Conservation (phyloP, 176 grass and related monocot species). For the Triticum urartu region DNA sequence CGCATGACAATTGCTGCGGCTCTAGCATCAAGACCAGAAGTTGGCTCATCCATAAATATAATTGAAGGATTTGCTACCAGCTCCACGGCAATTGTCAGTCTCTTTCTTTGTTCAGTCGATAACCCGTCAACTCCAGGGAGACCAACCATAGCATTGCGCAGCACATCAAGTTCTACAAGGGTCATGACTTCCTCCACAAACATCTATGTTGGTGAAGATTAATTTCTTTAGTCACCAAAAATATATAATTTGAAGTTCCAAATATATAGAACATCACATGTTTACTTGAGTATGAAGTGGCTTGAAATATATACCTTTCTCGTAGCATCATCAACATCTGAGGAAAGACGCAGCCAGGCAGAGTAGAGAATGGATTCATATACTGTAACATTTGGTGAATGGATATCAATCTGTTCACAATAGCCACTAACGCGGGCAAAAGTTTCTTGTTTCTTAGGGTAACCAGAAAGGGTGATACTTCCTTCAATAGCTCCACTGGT, state of each 20-base stretch:
- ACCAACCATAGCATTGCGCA: slow-evolving; percentile 76
- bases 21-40: slow-evolving; percentile 92
- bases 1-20: slow-evolving; percentile 95
- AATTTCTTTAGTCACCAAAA: neutral
- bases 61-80: slow-evolving; percentile 88
- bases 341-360: slow-evolving; percentile 77
- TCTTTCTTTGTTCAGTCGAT: slow-evolving; percentile 91
- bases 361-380: slow-evolving; percentile 82
- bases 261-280: neutral
- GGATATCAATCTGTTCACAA: slow-evolving; percentile 88
- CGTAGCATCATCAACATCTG: slow-evolving; percentile 46
- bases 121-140: slow-evolving; percentile 75
- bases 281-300: neutral
- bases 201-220: slow-evolving; percentile 41
- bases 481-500: slow-evolving; percentile 82
- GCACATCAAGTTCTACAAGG: slow-evolving; percentile 77
- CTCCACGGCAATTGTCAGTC: slow-evolving; percentile 86
- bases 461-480: slow-evolving; percentile 70
- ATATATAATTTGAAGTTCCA: neutral
- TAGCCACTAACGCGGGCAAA: slow-evolving; percentile 87
- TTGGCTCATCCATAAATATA: slow-evolving; percentile 98
- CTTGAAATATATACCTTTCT: slow-evolving; percentile 42
- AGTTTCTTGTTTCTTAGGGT: slow-evolving; percentile 82
- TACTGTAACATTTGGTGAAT: slow-evolving; percentile 81
- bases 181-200: slow-evolving; percentile 96